A percentile compares a stretch with the other conserved stretches of the same genome.
phyloP scores from a whole-genome alignment of 139 green algal species.

The Chlamydomonas sp. region DNA sequence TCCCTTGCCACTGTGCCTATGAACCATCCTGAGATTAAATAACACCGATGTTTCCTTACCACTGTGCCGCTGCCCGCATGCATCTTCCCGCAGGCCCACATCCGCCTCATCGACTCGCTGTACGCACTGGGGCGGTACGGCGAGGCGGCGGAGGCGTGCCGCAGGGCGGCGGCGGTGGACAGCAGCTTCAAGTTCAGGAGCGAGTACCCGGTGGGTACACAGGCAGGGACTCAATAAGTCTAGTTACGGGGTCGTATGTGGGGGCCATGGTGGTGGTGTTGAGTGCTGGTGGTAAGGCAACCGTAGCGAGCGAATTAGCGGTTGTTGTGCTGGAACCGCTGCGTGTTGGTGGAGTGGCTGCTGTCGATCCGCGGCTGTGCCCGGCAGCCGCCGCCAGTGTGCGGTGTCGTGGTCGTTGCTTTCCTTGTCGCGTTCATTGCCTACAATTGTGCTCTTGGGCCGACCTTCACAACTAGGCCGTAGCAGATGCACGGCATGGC shows the following conservation, averaged over 20 bases:
- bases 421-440: too few relatives aligned
- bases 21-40: too few relatives aligned
- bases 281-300: background rate
- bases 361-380: too few relatives aligned
- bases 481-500: too few relatives aligned
- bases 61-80: background rate
- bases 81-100: background rate
- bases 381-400: too few relatives aligned
- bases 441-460: too few relatives aligned
- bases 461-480: too few relatives aligned
- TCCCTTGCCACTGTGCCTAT: too few relatives aligned
- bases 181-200: constrained; percentile 4
- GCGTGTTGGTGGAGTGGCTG: too few relatives aligned
- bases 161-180: background rate
- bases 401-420: too few relatives aligned
- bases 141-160: constrained; percentile 37
- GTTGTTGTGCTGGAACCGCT: too few relatives aligned
- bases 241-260: background rate
- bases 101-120: constrained; percentile 67
- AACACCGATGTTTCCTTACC: background rate
- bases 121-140: constrained; percentile 47
- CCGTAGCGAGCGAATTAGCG: too few relatives aligned
- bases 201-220: constrained; percentile 4
- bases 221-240: background rate
- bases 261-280: background rate